Percentiles rank a stretch among this genome's conserved stretches.
phyloP scores from a whole-genome alignment of 441 rosid genomes.

The Erysimum cheiri region DNA sequence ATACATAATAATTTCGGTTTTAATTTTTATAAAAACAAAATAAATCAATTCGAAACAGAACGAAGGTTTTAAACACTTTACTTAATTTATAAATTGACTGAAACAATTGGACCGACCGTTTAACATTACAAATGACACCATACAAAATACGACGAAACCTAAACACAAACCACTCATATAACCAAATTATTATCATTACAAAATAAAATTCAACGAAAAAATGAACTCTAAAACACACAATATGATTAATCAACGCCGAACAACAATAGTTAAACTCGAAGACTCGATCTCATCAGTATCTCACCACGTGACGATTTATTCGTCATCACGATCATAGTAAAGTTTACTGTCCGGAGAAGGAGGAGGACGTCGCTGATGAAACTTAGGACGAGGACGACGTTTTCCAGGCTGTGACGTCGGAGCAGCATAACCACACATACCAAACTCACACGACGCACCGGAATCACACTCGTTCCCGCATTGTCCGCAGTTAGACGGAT shows the following conservation, averaged over 20 bases:
- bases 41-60: not conserved
- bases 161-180: constrained; percentile 19
- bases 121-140: constrained; percentile 8
- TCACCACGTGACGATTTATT: constrained; percentile 25
- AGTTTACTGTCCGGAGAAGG: constrained; percentile 32
- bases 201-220: constrained; percentile 24
- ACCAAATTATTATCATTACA: constrained; percentile 14
- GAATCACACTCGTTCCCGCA: constrained; percentile 40
- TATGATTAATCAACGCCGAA: not conserved
- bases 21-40: not conserved
- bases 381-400: constrained; percentile 29
- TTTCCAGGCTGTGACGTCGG: constrained; percentile 34
- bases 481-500: constrained; percentile 42
- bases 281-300: constrained; percentile 11
- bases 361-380: constrained; percentile 26
- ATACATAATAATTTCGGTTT: not conserved
- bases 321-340: constrained; percentile 32
- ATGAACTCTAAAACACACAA: constrained; percentile 26
- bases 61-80: not conserved
- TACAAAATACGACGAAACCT: constrained; percentile 6
- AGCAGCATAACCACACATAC: constrained; percentile 47
- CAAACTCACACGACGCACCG: constrained; percentile 45
- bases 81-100: constrained; percentile 5
- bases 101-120: constrained; percentile 7
- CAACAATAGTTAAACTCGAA: constrained; percentile 23